These are phyloP conservation scores for Inga laurina DNA, from an alignment of 306 rosid species.

Conservation along the genomic window DNA sequence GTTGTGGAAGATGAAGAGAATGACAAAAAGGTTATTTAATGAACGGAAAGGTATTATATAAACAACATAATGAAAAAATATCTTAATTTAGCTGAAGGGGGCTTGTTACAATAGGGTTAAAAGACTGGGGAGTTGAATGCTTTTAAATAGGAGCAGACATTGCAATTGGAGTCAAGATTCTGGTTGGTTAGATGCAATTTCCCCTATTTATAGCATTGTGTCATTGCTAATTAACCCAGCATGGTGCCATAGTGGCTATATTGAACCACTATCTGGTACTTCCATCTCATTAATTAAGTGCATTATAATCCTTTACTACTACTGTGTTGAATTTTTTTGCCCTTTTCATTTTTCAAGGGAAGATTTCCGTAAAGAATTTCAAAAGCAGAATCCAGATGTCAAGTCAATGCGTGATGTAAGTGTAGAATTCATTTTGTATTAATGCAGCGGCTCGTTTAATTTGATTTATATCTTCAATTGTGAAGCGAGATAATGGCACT, in stretches of 20 bases:
- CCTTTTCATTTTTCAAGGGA: conserved; percentile 54
- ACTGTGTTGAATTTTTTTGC: conserved; percentile 33
- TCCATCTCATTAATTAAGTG: conserved; percentile 24
- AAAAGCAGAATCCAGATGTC: conserved; percentile 79
- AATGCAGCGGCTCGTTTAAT: not conserved
- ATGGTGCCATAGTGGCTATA: conserved; percentile 12
- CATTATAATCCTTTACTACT: conserved; percentile 16
- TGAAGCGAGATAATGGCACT: conserved; percentile 23
- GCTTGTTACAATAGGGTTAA: not conserved
- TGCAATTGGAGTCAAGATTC: not conserved
- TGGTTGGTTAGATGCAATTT: not conserved
- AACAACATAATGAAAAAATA: not conserved
- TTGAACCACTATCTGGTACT: conserved; percentile 21
- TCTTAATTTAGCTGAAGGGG: not conserved
- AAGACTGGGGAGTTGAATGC: not conserved
- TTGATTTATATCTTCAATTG: conserved; percentile 26
- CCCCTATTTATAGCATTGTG: not conserved
- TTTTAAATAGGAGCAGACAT: not conserved
- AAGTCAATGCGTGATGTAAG: conserved; percentile 92
- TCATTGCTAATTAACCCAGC: conserved; percentile 4
- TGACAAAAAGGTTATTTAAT: not conserved
- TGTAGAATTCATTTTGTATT: not conserved
- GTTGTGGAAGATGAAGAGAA: not conserved
- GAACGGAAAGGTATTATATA: not conserved
- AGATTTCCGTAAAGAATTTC: conserved; percentile 88